These are phyloP conservation scores for Corylus avellana DNA, from an alignment of 306 rosid species.

Conservation along the genomic window DNA sequence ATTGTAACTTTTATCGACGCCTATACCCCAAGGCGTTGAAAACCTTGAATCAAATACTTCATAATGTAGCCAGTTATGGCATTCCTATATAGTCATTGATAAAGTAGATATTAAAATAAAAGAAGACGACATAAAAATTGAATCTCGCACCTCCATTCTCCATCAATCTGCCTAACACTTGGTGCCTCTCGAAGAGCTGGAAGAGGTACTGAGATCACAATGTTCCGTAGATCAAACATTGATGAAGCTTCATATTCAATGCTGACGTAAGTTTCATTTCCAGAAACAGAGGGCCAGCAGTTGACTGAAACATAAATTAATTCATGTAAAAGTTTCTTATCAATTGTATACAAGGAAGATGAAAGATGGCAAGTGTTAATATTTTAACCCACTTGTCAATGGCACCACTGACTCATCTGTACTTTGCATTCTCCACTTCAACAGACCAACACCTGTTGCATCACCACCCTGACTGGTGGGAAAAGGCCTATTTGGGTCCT, in stretches of 20 bases:
- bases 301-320: conserved; percentile 66
- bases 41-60: background rate
- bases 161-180: conserved; percentile 74
- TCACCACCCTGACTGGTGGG: conserved; percentile 90
- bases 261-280: conserved; percentile 92
- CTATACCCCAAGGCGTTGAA: background rate
- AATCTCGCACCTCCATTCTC: conserved; percentile 79
- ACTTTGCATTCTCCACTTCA: conserved; percentile 96
- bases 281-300: conserved; percentile 99
- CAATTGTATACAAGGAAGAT: conserved; percentile 10
- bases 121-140: background rate
- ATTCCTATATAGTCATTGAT: background rate
- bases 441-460: conserved; percentile 75
- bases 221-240: conserved; percentile 75
- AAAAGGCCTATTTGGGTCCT: conserved; percentile 84
- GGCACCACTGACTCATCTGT: conserved; percentile 84
- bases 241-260: conserved; percentile 94
- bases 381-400: conserved; percentile 59
- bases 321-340: conserved; percentile 15
- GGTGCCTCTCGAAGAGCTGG: conserved; percentile 97
- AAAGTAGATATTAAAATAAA: conserved; percentile 1
- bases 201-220: conserved; percentile 85
- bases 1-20: background rate
- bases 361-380: background rate
- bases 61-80: background rate